Conservation (phyloP, 129 eudicot species). For the Pseudognaphalium luteoalbum region DNA sequence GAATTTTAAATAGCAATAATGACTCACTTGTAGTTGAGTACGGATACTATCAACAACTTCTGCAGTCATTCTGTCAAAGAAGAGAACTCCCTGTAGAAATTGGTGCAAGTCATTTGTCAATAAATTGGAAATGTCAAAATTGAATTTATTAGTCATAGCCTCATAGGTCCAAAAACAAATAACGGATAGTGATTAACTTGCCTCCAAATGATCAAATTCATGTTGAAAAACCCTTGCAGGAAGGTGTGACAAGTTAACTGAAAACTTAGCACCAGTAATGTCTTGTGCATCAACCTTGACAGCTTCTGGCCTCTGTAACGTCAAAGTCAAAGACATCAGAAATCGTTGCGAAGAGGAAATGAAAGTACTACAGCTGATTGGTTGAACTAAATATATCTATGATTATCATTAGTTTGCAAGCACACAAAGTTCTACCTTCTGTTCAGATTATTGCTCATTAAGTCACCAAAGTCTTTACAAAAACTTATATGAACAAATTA, state of each 20-base stretch:
- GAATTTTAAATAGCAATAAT: too few species aligned
- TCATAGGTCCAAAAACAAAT: neutral
- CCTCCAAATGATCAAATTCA: slow-evolving; percentile 96
- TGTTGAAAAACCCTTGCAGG: slow-evolving; percentile 97
- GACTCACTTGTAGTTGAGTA: slow-evolving; percentile 55
- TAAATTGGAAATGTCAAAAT: neutral
- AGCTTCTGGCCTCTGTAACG: slow-evolving; percentile 88
- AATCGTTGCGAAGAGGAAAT: neutral
- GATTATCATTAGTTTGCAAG: neutral
- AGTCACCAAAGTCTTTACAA: slow-evolving; percentile 10
- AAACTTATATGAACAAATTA: neutral
- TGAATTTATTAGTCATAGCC: neutral
- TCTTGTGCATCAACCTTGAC: slow-evolving; percentile 91
- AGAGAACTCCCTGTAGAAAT: slow-evolving; percentile 71
- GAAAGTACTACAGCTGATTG: slow-evolving; percentile 3
- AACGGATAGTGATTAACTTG: slow-evolving; percentile 27
- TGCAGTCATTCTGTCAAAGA: slow-evolving; percentile 87
- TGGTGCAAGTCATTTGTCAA: too few species aligned
- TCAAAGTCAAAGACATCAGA: neutral
- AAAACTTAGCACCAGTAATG: slow-evolving; percentile 25
- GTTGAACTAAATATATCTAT: neutral
- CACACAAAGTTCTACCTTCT: neutral
- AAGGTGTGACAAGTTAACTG: slow-evolving; percentile 60
- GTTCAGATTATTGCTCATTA: slow-evolving; percentile 13
- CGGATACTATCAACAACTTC: slow-evolving; percentile 78